These are phyloP conservation scores for Xylariaceae sp. DNA, from an alignment of 2,329 filamentous ascomycete genomes.

Conservation along the genomic window DNA sequence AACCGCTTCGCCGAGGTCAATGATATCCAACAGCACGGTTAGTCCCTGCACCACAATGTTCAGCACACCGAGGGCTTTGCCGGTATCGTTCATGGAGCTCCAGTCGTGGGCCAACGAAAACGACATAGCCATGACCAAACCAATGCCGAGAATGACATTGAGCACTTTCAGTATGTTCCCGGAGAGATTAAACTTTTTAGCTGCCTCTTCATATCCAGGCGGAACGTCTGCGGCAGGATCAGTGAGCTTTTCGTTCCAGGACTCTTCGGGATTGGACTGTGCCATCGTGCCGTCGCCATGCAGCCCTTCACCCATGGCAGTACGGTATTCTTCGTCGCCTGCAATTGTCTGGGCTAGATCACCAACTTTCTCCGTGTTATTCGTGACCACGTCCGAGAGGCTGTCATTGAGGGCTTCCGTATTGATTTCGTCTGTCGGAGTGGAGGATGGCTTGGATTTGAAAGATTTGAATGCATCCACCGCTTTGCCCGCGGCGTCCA, in stretches of 20 bases:
- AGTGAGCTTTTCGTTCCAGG: neutral
- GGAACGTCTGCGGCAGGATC: neutral
- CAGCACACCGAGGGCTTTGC: neutral
- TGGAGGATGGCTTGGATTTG: neutral
- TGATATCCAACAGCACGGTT: neutral
- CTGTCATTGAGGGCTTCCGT: neutral
- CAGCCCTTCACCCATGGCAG: neutral
- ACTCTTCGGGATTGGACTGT: neutral
- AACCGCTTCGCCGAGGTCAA: neutral
- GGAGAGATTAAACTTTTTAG: neutral
- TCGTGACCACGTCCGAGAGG: neutral
- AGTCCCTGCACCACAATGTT: neutral
- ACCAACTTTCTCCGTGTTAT: neutral
- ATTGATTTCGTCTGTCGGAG: neutral
- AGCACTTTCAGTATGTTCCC: neutral
- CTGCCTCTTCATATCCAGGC: neutral
- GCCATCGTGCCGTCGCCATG: neutral
- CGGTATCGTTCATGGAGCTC: neutral
- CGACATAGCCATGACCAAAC: neutral
- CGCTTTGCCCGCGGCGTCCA: neutral
- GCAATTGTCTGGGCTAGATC: neutral
- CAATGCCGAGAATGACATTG: neutral
- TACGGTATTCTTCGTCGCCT: neutral
- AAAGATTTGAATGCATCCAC: neutral
- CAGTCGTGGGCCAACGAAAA: neutral